Evolutionary conservation across 2,329 filamentous ascomycete genomes (phyloP).

Genomic region (Colletotrichum nymphaeae): DNA sequence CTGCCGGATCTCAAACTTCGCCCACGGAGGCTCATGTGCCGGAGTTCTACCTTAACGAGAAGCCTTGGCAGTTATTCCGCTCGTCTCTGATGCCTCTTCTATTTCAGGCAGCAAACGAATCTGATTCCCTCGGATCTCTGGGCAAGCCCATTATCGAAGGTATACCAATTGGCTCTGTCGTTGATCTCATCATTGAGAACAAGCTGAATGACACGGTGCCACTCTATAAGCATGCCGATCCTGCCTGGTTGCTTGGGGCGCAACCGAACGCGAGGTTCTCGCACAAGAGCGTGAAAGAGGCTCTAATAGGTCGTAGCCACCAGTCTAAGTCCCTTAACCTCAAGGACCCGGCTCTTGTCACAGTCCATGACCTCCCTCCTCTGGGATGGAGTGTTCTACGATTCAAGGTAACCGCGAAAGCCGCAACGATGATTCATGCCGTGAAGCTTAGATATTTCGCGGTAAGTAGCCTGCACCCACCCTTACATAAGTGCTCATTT

Average conservation of each 20-base stretch:
- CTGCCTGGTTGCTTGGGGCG: constrained; percentile 38
- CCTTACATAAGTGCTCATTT: fast-evolving
- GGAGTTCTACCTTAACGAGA: constrained; percentile 31
- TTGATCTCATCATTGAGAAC: constrained; percentile 33
- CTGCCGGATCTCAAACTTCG: constrained; percentile 13
- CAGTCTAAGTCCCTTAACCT: neutral
- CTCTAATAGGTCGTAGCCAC: neutral
- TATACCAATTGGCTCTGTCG: constrained; percentile 30
- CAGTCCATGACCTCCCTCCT: constrained; percentile 24
- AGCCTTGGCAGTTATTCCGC: constrained; percentile 30
- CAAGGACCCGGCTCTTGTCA: constrained; percentile 1
- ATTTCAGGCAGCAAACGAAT: constrained; percentile 16
- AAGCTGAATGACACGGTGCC: constrained; percentile 25
- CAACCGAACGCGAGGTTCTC: constrained; percentile 13
- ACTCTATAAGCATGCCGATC: constrained; percentile 39
- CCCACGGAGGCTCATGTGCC: constrained; percentile 16
- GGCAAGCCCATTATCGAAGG: constrained; percentile 21
- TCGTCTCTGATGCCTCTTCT: constrained; percentile 36
- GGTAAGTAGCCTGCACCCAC: neutral
- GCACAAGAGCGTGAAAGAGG: constrained; percentile 17
- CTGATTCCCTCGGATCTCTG: neutral
- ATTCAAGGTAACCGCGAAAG: constrained; percentile 18
- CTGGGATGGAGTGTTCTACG: constrained; percentile 26
- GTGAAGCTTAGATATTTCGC: constrained; percentile 32
- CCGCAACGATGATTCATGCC: constrained; percentile 32